Evolutionary conservation across 768 basidiomycete species (phyloP), one percentile per base, ranked within the genome.

Genomic region (Porpolomopsis calyptriformis): DNA sequence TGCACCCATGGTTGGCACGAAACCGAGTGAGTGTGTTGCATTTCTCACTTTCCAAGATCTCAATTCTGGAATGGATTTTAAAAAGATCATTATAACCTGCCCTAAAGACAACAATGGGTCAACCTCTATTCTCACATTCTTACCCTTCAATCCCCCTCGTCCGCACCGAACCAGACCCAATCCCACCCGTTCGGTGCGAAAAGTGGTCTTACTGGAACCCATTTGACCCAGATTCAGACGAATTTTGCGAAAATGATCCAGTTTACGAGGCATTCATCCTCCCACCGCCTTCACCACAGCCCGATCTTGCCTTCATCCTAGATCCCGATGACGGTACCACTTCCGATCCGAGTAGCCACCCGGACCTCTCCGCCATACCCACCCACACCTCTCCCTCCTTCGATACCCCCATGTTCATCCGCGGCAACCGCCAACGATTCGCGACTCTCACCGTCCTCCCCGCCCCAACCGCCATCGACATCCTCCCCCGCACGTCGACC

Each of bases 1-100:
- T 1, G 94, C 94, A 18, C 94, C 94, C 94, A 97, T 97, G 9
- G 96, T 99, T 0, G 96, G 78, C n/a, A 99, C 91, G 48, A 86
- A 88, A 0, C 96, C 96, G 4, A 99, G 48, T 76, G 77, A 0
- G 80, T 86, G 25, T 64, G 64, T 40, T 69, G 62, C n/a, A n/a
- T n/a, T n/a, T n/a, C n/a, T n/a, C n/a, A n/a, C n/a, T 20, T 94
- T 67, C 94, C 96, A 99, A 67, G 66, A 14, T 20, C 94, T 67
- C 94, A 94, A 99, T 67, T 66, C 62, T 31, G 87, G 72, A 55
- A 76, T 83, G 0, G 71, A 64, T 14, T 14, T 31, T 14, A 31
- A 31, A 14, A 31, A 7, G 29, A 14, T 7, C 7, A 31, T 31
- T 14, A 31, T 31, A 31, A 31, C 29, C 29, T 31, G 29, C 29